A percentile compares a stretch with the other conserved stretches of the same genome.
Conservation (phyloP, 371 early-diverging fungal genomes). For the Circinella umbellata region DNA sequence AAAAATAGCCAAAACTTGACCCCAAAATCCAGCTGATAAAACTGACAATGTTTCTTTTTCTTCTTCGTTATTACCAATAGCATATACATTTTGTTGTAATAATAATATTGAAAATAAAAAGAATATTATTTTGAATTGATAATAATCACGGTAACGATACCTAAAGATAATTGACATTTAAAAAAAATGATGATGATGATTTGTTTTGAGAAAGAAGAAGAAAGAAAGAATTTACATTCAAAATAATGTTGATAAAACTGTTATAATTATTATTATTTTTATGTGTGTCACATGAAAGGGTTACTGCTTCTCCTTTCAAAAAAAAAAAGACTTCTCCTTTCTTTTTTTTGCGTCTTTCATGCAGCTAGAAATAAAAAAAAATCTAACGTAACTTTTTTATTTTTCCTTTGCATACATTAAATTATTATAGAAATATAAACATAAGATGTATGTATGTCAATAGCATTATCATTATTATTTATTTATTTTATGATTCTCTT, state of each 20-base stretch:
- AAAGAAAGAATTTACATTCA: constrained; percentile 3
- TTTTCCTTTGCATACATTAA: too few relatives aligned
- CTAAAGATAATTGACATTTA: neutral
- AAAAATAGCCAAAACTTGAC: constrained; percentile 44
- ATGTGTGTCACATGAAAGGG: too few relatives aligned
- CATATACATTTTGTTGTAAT: neutral
- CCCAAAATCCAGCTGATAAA: constrained; percentile 38
- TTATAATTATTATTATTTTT: too few relatives aligned
- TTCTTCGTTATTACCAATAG: neutral
- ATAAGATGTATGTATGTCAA: too few relatives aligned
- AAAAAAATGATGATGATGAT: constrained; percentile 9
- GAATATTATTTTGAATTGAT: neutral
- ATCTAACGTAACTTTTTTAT: too few relatives aligned
- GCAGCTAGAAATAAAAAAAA: too few relatives aligned
- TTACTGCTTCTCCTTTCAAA: neutral
- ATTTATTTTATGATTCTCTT: neutral
- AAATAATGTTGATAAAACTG: neutral
- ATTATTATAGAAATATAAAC: too few relatives aligned
- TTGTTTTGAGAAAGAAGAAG: constrained; percentile 12
- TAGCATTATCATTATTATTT: neutral
- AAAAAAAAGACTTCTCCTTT: too few relatives aligned
- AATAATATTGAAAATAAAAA: neutral
- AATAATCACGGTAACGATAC: neutral
- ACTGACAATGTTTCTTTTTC: neutral
- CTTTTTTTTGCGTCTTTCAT: too few relatives aligned